phyloP scores from a whole-genome alignment of 2,329 filamentous ascomycete species.

The Atkinsonella hypoxylon region DNA sequence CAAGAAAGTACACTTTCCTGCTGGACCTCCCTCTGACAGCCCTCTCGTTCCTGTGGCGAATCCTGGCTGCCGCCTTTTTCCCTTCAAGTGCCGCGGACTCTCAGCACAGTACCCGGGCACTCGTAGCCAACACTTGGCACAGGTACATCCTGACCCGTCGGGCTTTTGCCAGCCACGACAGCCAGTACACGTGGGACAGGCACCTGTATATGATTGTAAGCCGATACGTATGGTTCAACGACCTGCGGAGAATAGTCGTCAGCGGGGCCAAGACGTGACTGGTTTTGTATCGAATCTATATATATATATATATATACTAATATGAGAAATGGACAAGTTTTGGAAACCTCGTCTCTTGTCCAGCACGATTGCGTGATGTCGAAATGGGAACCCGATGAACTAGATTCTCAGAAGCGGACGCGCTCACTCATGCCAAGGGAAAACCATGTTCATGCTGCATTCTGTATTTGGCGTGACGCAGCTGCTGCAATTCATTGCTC shows the following conservation, averaged over 20 bases:
- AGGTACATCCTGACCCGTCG: constrained; percentile 22
- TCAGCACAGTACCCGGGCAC: constrained; percentile 15
- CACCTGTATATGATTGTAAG: constrained; percentile 26
- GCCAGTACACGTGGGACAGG: constrained; percentile 29
- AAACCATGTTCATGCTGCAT: too few species aligned
- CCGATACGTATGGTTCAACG: constrained; percentile 30
- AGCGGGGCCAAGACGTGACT: background rate
- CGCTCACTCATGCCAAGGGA: too few species aligned
- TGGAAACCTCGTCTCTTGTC: background rate
- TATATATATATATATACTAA: too few species aligned
- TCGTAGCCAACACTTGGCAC: constrained; percentile 24
- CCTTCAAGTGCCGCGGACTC: constrained; percentile 8
- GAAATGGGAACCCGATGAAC: too few species aligned
- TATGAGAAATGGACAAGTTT: background rate
- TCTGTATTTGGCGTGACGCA: too few species aligned
- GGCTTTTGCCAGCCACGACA: constrained; percentile 25
- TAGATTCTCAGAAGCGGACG: too few species aligned
- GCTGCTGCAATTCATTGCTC: too few species aligned
- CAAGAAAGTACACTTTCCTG: constrained; percentile 26
- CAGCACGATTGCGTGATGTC: too few species aligned
- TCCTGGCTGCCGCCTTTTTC: constrained; percentile 10
- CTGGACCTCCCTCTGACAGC: constrained; percentile 25
- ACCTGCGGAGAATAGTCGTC: constrained; percentile 9
- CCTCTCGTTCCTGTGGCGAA: constrained; percentile 20
- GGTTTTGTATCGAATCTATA: background rate